Conservation (phyloP, 305 asterid species). For the Fraxinus paxiana region DNA sequence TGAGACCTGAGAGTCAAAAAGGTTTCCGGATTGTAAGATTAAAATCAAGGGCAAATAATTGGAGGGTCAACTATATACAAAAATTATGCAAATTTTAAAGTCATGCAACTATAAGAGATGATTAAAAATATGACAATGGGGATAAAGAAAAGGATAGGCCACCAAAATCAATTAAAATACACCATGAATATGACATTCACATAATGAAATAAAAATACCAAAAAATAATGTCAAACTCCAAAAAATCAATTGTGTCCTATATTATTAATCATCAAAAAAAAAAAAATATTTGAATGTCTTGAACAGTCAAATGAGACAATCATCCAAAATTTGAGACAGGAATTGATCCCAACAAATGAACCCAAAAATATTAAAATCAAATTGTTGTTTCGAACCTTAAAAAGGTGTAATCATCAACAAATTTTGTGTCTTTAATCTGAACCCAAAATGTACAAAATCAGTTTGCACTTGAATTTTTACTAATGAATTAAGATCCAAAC, state of each 20-base stretch:
- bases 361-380: not conserved
- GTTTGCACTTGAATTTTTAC: conserved; percentile 16
- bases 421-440: conserved; percentile 3
- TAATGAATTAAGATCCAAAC: not conserved
- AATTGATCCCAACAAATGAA: conserved; percentile 17
- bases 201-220: conserved; percentile 26
- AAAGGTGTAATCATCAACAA: not conserved
- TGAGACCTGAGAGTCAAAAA: not conserved
- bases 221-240: conserved; percentile 5
- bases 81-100: not conserved
- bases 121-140: conserved; percentile 22
- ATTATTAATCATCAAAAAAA: not conserved
- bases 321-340: not conserved
- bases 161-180: conserved; percentile 34
- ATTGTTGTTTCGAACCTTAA: conserved; percentile 21
- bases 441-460: conserved; percentile 16
- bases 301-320: not conserved
- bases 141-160: conserved; percentile 45
- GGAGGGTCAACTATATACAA: conserved; percentile 10
- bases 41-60: conserved; percentile 14
- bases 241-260: conserved; percentile 6
- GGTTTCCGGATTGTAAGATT: conserved; percentile 11
- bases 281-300: not conserved
- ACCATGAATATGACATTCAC: conserved; percentile 36
- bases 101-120: conserved; percentile 7